These are phyloP conservation scores for Trichoderma polysporum DNA, from an alignment of 2,329 filamentous ascomycete genomes.

Conservation along the genomic window DNA sequence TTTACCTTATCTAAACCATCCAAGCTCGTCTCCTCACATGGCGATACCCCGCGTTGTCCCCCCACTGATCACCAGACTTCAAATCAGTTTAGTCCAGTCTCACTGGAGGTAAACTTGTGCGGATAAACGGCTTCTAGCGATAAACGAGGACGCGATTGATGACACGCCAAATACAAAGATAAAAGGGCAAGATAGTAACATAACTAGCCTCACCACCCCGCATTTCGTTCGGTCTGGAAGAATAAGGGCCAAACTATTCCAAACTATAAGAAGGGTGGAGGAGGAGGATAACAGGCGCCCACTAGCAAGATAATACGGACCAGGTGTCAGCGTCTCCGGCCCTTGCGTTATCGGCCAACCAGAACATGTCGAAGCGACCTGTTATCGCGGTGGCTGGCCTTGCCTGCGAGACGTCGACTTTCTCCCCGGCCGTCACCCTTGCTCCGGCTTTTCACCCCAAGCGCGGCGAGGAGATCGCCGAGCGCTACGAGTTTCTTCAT, in stretches of 20 bases:
- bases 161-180: neutral
- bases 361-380: conserved; percentile 31
- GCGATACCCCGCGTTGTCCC: conserved; percentile 11
- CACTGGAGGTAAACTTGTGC: neutral
- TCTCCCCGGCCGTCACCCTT: conserved; percentile 49
- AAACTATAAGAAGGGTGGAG: conserved; percentile 12
- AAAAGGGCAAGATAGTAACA: neutral
- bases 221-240: neutral
- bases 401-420: conserved; percentile 54
- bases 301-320: neutral
- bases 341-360: conserved; percentile 1
- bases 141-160: neutral
- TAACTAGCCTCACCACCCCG: neutral
- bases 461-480: conserved; percentile 43
- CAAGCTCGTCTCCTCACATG: neutral
- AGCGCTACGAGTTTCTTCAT: conserved; percentile 47
- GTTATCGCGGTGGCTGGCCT: conserved; percentile 53
- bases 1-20: conserved; percentile 4
- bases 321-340: neutral
- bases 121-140: conserved; percentile 4
- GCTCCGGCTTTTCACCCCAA: conserved; percentile 51
- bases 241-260: neutral
- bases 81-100: neutral
- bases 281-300: neutral
- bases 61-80: conserved; percentile 9